Evolutionary conservation across 805 yeast genomes (phyloP).

Genomic region (Candida wancherniae): DNA sequence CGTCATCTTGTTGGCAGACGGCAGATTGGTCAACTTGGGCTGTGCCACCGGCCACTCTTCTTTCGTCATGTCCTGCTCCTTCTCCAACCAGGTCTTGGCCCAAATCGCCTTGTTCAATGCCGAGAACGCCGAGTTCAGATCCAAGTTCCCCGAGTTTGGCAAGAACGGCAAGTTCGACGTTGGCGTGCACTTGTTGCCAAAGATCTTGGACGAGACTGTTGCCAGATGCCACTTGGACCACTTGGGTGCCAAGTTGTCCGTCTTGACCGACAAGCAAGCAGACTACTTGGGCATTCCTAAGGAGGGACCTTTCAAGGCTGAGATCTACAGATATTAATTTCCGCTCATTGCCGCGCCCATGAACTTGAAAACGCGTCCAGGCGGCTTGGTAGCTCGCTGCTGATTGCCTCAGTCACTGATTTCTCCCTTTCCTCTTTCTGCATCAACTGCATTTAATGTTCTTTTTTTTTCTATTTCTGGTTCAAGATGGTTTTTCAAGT

Average conservation of each 20-base stretch:
- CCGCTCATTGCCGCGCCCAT: not conserved
- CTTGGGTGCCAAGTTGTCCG: conserved; percentile 83
- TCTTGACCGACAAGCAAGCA: conserved; percentile 74
- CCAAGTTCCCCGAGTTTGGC: conserved; percentile 80
- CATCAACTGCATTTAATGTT: conserved; percentile 46
- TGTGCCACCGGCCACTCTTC: conserved; percentile 99
- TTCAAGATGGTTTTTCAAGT: conserved; percentile 20
- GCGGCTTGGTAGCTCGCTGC: not conserved
- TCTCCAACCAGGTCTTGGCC: conserved; percentile 98
- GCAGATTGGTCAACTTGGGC: conserved; percentile 98
- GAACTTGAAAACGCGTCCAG: conserved; percentile 13
- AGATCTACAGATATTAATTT: conserved; percentile 89
- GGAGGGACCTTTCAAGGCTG: conserved; percentile 97
- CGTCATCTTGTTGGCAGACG: conserved; percentile 94
- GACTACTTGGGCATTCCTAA: conserved; percentile 89
- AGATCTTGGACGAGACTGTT: conserved; percentile 97
- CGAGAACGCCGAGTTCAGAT: conserved; percentile 72
- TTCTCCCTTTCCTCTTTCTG: conserved; percentile 28
- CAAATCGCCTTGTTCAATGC: conserved; percentile 83
- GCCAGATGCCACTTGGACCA: conserved; percentile 95
- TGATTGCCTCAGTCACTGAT: conserved; percentile 4
- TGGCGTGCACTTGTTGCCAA: conserved; percentile 96
- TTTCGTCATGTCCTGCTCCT: conserved; percentile 98
- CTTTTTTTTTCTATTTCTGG: conserved; percentile 14
- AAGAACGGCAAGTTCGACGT: conserved; percentile 86